A percentile compares a stretch with the other conserved stretches of the same genome.
phyloP scores from a whole-genome alignment of 2,329 filamentous ascomycete genomes.

The Bretziella fagacearum region DNA sequence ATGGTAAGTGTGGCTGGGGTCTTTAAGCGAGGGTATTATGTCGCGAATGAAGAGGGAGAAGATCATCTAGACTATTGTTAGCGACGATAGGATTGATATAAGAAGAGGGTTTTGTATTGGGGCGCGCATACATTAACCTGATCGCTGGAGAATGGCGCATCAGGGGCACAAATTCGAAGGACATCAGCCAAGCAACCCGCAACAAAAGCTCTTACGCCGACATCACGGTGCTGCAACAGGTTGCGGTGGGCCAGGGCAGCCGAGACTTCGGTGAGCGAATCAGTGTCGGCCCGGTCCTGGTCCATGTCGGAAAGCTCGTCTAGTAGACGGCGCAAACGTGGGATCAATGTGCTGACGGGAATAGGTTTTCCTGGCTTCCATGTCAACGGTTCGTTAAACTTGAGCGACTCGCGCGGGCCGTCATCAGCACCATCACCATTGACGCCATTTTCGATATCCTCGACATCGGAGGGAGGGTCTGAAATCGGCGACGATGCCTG shows the following conservation, averaged over 20 bases:
- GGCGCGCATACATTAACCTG: constrained; percentile 60
- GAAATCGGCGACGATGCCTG: constrained; percentile 13
- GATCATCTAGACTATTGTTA: constrained; percentile 48
- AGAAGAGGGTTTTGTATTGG: no score
- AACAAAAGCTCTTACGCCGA: constrained; percentile 76
- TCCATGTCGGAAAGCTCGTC: constrained; percentile 74
- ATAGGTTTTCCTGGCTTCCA: constrained; percentile 90
- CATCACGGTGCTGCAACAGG: constrained; percentile 79
- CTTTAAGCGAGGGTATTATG: constrained; percentile 68
- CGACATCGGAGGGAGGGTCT: constrained; percentile 14
- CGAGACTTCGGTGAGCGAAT: constrained; percentile 70
- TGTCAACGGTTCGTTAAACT: constrained; percentile 72
- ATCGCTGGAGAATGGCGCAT: constrained; percentile 79
- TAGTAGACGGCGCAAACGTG: constrained; percentile 62
- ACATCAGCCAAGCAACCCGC: constrained; percentile 87
- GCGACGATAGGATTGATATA: not conserved
- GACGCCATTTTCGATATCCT: constrained; percentile 7
- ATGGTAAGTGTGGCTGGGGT: constrained; percentile 80
- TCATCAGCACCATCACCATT: constrained; percentile 19
- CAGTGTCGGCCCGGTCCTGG: constrained; percentile 67
- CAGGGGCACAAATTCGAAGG: constrained; percentile 76
- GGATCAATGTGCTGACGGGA: constrained; percentile 61
- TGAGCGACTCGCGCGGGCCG: constrained; percentile 27
- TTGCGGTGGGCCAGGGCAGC: constrained; percentile 71
- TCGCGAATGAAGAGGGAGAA: constrained; percentile 76